Percentiles rank a stretch among this genome's conserved stretches.
Evolutionary conservation across 2,329 filamentous ascomycete species (phyloP).

Genomic region (Cytospora leucostoma): DNA sequence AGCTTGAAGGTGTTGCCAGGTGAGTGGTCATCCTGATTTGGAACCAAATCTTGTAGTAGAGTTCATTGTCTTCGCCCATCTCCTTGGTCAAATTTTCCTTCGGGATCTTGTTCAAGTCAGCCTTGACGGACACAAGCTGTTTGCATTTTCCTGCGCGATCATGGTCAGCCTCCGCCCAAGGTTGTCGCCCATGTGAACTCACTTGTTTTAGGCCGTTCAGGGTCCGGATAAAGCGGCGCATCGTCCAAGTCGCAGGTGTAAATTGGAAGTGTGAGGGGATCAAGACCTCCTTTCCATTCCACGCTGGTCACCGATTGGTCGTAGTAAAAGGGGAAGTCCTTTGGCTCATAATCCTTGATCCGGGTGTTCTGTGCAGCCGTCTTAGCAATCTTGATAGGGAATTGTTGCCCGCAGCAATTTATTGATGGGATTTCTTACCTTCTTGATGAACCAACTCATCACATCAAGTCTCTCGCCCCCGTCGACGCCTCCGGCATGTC

Average conservation of each 20-base stretch:
- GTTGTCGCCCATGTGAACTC: neutral
- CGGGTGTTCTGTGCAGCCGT: neutral
- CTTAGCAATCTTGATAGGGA: neutral
- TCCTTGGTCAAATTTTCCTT: neutral
- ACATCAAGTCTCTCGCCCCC: neutral
- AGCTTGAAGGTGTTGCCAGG: slow-evolving; percentile 4
- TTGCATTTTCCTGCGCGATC: neutral
- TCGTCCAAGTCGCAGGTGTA: neutral
- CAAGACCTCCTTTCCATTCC: neutral
- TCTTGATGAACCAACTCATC: neutral
- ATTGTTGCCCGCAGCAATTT: neutral
- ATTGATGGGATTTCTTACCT: neutral
- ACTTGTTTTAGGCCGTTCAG: neutral
- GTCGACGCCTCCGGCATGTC: neutral
- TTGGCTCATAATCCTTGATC: neutral
- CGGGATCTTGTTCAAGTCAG: neutral
- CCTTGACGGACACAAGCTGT: neutral
- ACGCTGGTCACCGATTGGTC: neutral
- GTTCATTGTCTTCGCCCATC: neutral
- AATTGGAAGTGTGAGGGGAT: neutral
- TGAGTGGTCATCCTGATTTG: neutral
- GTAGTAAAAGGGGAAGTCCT: slow-evolving; percentile 2
- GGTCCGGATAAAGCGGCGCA: neutral
- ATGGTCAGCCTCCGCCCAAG: neutral
- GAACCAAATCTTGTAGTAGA: slow-evolving; percentile 3